A percentile compares a stretch with the other conserved stretches of the same genome.
Evolutionary conservation across 179 eudicot species (phyloP).

Genomic region (Heliamphora pulchella): DNA sequence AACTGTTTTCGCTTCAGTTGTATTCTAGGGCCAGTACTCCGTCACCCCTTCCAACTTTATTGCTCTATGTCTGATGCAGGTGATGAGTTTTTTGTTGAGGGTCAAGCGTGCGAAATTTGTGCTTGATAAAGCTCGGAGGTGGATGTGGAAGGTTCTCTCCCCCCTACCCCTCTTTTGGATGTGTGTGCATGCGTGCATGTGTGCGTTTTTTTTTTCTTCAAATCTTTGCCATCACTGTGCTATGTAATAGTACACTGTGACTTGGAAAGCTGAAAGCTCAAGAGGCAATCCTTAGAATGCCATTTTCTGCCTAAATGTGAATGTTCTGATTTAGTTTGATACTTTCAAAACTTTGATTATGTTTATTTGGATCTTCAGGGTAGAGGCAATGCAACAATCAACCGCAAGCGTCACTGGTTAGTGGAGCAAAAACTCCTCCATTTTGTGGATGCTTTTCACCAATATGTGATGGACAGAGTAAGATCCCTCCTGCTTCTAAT

Average conservation of each 20-base stretch:
- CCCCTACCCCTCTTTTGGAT: neutral
- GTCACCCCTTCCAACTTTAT: neutral
- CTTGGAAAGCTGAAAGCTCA: neutral
- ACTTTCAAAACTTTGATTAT: neutral
- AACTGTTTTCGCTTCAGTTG: constrained; percentile 13
- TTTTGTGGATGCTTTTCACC: constrained; percentile 99
- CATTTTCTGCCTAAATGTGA: neutral
- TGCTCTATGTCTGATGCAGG: constrained; percentile 39
- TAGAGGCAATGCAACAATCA: constrained; percentile 50
- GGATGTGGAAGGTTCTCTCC: constrained; percentile 92
- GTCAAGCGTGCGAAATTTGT: constrained; percentile 93
- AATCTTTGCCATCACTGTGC: neutral
- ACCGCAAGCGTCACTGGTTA: constrained; percentile 72
- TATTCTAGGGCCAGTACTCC: neutral
- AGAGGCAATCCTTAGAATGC: neutral
- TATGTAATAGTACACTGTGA: neutral
- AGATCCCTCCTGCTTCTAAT: constrained; percentile 19
- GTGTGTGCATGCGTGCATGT: neutral
- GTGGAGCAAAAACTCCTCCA: constrained; percentile 95
- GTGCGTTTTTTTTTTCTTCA: neutral
- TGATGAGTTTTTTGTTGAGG: constrained; percentile 87
- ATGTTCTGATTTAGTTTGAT: neutral
- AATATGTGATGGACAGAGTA: constrained; percentile 98
- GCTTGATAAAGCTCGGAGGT: constrained; percentile 88
- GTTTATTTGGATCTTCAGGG: constrained; percentile 35